Evolutionary conservation across 495 filamentous ascomycete species (phyloP), one percentile per base, ranked within the genome.

Genomic region (Mycothermus thermophilus): DNA sequence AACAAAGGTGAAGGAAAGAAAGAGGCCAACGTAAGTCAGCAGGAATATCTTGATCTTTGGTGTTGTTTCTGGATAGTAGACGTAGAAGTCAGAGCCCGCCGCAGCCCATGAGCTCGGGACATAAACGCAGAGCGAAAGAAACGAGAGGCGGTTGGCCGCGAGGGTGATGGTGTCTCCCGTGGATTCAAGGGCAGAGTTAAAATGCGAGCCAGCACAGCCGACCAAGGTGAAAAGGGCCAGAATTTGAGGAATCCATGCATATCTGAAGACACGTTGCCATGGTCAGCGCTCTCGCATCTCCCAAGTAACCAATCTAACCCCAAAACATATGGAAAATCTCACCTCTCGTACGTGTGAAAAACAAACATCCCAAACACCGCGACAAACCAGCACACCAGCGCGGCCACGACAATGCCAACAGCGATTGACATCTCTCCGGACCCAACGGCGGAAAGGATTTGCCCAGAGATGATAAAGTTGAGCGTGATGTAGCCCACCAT

Each of bases 271-370:
- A n/a, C n/a, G n/a, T n/a, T n/a, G n/a, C n/a, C n/a, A n/a, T n/a
- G n/a, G n/a, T n/a, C n/a, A n/a, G n/a, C n/a, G n/a, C n/a, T n/a
- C n/a, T n/a, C n/a, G n/a, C n/a, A n/a, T n/a, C n/a, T n/a, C 3
- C 12, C 23, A 5, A 8, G 33, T 23, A 18, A 20, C 11, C 8
- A 33, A 50, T 51, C 52, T 20, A 30, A 13, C 14, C 20, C 4
- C 3, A 30, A 11, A 5, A 16, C 22, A 20, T 25, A 24, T 13
- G 24, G 4, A 8, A 8, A 14, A 22, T 50, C 58, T 34, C 36
- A 80, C 57, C 76, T 64, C 61, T 83, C 75, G 51, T 81, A 86
- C 37, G 64, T 64, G 41, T 83, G 77, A 52, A 83, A 83, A 27
- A 75, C 59, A 38, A 64, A 62, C 52, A 83, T 83, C 4, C 80